These are phyloP conservation scores for Lolium perenne DNA, from an alignment of 176 grass and related monocot genomes.

Conservation along the genomic window DNA sequence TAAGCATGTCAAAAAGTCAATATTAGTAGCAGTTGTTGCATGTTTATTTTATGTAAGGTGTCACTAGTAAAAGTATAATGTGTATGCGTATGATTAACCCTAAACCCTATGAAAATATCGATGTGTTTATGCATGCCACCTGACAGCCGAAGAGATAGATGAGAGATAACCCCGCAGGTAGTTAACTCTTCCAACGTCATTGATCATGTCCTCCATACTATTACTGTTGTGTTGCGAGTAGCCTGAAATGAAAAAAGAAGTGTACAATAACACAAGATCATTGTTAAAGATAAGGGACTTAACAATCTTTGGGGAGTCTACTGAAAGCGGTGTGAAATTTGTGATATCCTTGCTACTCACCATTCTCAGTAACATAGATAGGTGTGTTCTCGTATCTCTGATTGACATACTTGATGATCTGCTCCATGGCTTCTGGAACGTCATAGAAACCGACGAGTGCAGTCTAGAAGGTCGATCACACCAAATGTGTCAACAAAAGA, in stretches of 20 bases:
- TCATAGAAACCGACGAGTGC: background rate
- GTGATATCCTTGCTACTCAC: conserved; percentile 20
- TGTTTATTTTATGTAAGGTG: background rate
- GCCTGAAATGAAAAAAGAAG: conserved; percentile 42
- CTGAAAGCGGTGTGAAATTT: background rate
- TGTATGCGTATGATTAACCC: background rate
- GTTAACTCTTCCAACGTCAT: conserved; percentile 47
- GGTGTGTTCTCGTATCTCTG: background rate
- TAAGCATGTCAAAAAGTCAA: background rate
- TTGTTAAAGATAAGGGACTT: background rate
- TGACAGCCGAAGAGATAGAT: conserved; percentile 47
- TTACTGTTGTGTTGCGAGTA: conserved; percentile 38
- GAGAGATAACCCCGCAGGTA: conserved; percentile 54
- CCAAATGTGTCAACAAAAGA: background rate
- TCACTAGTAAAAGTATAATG: background rate
- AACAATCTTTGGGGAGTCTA: no score
- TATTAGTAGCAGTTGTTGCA: background rate
- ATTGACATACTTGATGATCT: background rate
- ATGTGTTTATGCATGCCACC: conserved; percentile 43
- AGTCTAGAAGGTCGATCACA: conserved; percentile 51
- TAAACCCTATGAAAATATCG: background rate
- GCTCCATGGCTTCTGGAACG: conserved; percentile 12
- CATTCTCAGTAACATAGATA: conserved; percentile 32
- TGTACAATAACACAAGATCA: background rate
- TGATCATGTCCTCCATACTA: conserved; percentile 20